Base-by-base conservation (phyloP, 495 filamentous ascomycete genomes). In the Hyaloscypha hepaticicola region DNA sequence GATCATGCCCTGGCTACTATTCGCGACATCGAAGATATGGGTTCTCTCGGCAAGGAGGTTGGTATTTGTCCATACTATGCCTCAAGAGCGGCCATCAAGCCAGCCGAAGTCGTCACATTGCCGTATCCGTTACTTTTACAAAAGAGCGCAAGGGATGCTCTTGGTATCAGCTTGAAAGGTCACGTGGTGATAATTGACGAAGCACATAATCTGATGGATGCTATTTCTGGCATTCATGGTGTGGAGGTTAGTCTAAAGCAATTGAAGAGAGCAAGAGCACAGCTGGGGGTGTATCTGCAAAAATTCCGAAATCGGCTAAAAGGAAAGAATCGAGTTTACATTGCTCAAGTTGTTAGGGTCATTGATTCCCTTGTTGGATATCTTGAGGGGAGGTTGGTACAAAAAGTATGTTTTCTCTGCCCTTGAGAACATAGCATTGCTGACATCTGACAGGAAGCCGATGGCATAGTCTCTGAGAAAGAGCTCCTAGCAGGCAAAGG, bases 131-230 rank as follows among this genome's bases (percentile, higher is more conserved):
- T 98, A 25, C 80, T 99, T 0, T 79, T 99, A 28, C 95, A 98
- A 69, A 89, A 88, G 70, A 93, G 90, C 28, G 94, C 95, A 5
- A 82, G 95, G 50, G 93, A 98, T 62, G 92, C 95, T 5, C 82
- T 99, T 3, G 86, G 87, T 33, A 82, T 99, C 24, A 95, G 90
- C 29, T 75, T 99, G 11, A 92, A 93, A 69, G 88, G 85, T 7
- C 93, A 97, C 73, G 81, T 98, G 1, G 84, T 99, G 25, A 89
- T 99, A 50, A 91, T 99, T 66, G 95, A 99, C 70, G 95, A 99
- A 77, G 95, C 96, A 1, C 95, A 99, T 72, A 99, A 99, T 73
- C 83, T 99, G 31, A 97, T 97, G 87, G 93, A 97, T 74, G 90
- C 94, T 1, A 93, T 99, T 51, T 83, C 91, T 1, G 88, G 86